A percentile compares a stretch with the other conserved stretches of the same genome.
Evolutionary conservation across 2,329 filamentous ascomycete species (phyloP).

Genomic region (Penicillium sp.): DNA sequence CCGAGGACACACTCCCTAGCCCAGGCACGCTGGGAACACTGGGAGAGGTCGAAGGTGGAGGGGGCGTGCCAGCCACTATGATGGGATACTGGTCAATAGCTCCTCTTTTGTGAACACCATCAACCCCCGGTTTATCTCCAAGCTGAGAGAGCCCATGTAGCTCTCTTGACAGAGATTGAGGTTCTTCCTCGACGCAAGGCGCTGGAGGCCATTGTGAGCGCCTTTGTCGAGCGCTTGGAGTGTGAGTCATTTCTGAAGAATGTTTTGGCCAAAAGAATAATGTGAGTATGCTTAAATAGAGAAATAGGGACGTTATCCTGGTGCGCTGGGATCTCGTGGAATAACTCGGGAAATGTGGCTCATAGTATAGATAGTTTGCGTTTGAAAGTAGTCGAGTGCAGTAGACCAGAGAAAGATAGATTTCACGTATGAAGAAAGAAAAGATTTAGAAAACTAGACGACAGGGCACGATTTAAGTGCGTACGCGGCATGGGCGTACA

Average conservation of each 20-base stretch:
- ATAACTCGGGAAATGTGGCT: constrained; percentile 14
- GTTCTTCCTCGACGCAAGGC: constrained; percentile 46
- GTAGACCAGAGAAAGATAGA: constrained; percentile 5
- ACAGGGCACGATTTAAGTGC: constrained; percentile 14
- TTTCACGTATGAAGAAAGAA: constrained; percentile 5
- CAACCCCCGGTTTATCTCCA: constrained; percentile 31
- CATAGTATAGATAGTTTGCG: constrained; percentile 19
- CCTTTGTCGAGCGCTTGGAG: constrained; percentile 17
- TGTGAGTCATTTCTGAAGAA: constrained; percentile 20
- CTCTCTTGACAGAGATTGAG: constrained; percentile 42
- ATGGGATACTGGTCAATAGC: constrained; percentile 46
- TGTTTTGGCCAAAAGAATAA: constrained; percentile 9
- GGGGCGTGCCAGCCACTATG: constrained; percentile 33
- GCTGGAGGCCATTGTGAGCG: constrained; percentile 41
- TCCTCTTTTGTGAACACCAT: constrained; percentile 37
- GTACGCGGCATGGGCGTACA: constrained; percentile 11
- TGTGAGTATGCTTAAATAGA: not conserved
- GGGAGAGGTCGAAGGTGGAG: constrained; percentile 12
- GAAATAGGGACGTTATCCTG: constrained; percentile 20
- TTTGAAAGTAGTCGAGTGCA: constrained; percentile 7
- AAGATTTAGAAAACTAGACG: constrained; percentile 17
- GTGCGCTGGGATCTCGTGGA: constrained; percentile 18
- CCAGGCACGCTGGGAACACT: constrained; percentile 19
- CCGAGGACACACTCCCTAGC: constrained; percentile 26
- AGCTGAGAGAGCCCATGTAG: constrained; percentile 31